Evolutionary conservation across 75 land plant species (phyloP), one percentile per base, ranked within the genome.

Genomic region (Picea sitchensis): DNA sequence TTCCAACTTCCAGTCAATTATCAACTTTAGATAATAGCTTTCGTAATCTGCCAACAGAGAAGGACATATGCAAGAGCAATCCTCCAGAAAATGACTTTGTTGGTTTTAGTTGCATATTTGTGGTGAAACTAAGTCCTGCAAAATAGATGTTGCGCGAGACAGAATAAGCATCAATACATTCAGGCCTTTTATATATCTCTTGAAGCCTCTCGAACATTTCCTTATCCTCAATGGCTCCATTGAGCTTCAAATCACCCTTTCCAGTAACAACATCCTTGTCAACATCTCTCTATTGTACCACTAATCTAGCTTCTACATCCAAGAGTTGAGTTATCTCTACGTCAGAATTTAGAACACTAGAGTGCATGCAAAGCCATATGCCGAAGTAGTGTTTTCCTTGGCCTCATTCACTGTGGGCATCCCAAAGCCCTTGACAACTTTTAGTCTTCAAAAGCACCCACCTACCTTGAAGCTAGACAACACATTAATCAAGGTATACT

Each of bases 21-120:
- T n/a, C n/a, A n/a, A n/a, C n/a, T n/a, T n/a, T n/a, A n/a, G n/a
- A n/a, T n/a, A n/a, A n/a, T n/a, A n/a, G n/a, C n/a, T n/a, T n/a
- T n/a, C n/a, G n/a, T n/a, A n/a, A n/a, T n/a, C n/a, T n/a, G n/a
- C n/a, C n/a, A n/a, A n/a, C n/a, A n/a, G n/a, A n/a, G n/a, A n/a
- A n/a, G n/a, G n/a, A n/a, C n/a, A n/a, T n/a, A n/a, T n/a, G n/a
- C n/a, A n/a, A n/a, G n/a, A n/a, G 84, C 99, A 98, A 97, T 54
- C 99, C 99, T 78, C 99, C 98, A 79, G 99, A 97, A 74, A 97
- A 97, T 14, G 98, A 81, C 75, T 87, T 97, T 58, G 99, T 97
- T 76, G 89, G 82, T 65, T 86, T 88, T 44, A 75, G 79, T 84
- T 93, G 95, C 99, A 97, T 97, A 26, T 97, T 98, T 73, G 92